phyloP scores from a whole-genome alignment of 352 stramenopile genomes.

The Globisporangium carolinianum region DNA sequence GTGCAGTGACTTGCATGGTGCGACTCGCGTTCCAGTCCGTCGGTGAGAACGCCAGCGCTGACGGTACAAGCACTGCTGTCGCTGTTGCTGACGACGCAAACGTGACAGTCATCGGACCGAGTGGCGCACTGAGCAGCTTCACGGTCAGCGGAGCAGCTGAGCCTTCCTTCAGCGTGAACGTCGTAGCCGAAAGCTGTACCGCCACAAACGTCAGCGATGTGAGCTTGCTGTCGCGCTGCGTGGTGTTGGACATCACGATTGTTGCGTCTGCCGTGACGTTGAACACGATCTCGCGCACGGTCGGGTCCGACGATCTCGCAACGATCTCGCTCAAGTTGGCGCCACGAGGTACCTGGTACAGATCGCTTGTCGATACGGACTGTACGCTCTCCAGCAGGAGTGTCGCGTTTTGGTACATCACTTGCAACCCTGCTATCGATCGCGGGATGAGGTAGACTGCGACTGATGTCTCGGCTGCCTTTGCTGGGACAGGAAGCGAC shows the following conservation, averaged over 20 bases:
- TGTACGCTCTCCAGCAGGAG: conserved; percentile 21
- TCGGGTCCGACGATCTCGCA: conserved; percentile 17
- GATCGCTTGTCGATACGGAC: conserved; percentile 18
- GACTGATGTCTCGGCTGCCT: conserved; percentile 25
- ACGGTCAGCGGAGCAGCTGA: conserved; percentile 14
- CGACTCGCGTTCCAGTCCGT: conserved; percentile 27
- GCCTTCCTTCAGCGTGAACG: conserved; percentile 39
- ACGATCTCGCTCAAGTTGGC: conserved; percentile 23
- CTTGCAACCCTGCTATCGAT: conserved; percentile 18
- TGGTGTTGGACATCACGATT: conserved; percentile 29
- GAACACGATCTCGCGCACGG: conserved; percentile 23
- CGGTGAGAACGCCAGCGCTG: conserved; percentile 20
- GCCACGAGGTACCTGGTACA: conserved; percentile 28
- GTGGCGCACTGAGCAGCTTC: conserved; percentile 33
- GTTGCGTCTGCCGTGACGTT: conserved; percentile 27
- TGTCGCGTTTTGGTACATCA: conserved; percentile 29
- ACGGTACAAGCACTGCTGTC: conserved; percentile 23
- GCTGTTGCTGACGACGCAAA: conserved; percentile 21
- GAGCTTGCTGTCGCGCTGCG: conserved; percentile 19
- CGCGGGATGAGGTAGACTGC: conserved; percentile 28
- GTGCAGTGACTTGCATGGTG: conserved; percentile 26
- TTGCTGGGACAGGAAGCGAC: conserved; percentile 19
- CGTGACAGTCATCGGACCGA: conserved; percentile 21
- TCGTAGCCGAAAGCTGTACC: conserved; percentile 28
- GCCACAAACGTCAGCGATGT: conserved; percentile 26